Evolutionary conservation across 1,284 basidiomycete genomes (phyloP).

Genomic region (Lignosus rhinocerotis): DNA sequence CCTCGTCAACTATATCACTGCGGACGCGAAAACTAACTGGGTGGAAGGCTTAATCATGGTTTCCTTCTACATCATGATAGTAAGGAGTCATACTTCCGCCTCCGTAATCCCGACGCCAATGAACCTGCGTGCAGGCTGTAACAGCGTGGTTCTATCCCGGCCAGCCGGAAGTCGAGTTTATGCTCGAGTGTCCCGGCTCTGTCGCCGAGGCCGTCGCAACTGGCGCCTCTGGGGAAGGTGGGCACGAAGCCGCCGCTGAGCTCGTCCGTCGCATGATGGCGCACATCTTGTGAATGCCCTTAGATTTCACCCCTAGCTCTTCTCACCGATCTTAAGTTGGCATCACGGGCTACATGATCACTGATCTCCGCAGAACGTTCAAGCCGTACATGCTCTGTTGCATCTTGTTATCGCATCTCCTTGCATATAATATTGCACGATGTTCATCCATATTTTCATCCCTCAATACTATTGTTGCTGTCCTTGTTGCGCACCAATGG

Average conservation of each 20-base stretch:
- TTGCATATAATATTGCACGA: neutral
- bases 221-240: conserved; percentile 6
- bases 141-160: conserved; percentile 61
- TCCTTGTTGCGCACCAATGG: too few species aligned
- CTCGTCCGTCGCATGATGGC: neutral
- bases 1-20: conserved; percentile 71
- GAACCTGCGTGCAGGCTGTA: conserved; percentile 41
- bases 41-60: conserved; percentile 60
- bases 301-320: neutral
- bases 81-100: conserved; percentile 27
- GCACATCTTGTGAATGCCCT: neutral
- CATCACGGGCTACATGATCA: neutral
- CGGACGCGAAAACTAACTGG: conserved; percentile 72
- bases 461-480: too few species aligned
- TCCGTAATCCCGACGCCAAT: neutral
- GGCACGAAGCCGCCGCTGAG: conserved; percentile 6
- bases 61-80: conserved; percentile 58
- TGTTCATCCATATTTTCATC: neutral
- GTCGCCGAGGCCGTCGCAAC: conserved; percentile 25
- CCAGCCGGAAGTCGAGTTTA: conserved; percentile 39
- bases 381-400: neutral
- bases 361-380: neutral
- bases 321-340: too few species aligned
- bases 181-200: conserved; percentile 32
- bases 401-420: neutral